These are phyloP conservation scores for Hymenoscyphus fructigenus DNA, from an alignment of 2,329 filamentous ascomycete species.

Conservation along the genomic window DNA sequence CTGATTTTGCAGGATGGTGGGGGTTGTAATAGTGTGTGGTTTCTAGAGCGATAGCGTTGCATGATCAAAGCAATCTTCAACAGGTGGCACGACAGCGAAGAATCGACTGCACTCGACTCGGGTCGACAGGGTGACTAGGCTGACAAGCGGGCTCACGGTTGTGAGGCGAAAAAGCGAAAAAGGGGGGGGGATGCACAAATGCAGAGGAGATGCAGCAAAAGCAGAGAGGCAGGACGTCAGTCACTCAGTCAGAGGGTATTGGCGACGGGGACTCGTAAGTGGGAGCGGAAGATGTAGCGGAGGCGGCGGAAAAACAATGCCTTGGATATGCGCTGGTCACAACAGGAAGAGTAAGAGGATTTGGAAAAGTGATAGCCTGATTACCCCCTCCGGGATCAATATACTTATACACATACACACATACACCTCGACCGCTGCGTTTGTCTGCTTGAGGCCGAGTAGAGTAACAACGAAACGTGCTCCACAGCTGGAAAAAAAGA, in stretches of 20 bases:
- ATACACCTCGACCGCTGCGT: neutral
- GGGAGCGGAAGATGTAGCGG: slow-evolving; percentile 1
- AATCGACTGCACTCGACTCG: neutral
- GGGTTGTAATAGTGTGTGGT: neutral
- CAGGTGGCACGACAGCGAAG: slow-evolving; percentile 3
- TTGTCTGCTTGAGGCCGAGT: neutral
- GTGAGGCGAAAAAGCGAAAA: neutral
- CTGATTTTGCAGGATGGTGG: neutral
- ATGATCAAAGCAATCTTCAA: slow-evolving; percentile 4
- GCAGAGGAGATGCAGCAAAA: slow-evolving; percentile 1
- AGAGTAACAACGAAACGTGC: slow-evolving; percentile 8
- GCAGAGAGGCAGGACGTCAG: neutral
- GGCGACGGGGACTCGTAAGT: neutral
- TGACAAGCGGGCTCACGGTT: neutral
- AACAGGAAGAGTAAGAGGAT: slow-evolving; percentile 8
- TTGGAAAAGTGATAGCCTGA: slow-evolving; percentile 8
- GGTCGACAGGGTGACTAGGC: neutral
- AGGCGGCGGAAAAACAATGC: slow-evolving; percentile 7
- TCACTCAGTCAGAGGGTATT: neutral
- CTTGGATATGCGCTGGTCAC: slow-evolving; percentile 17
- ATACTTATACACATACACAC: slow-evolving; percentile 14
- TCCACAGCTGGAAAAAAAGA: slow-evolving; percentile 11
- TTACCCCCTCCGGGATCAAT: slow-evolving; percentile 8
- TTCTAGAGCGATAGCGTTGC: slow-evolving; percentile 4
- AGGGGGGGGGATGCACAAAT: neutral